These are phyloP conservation scores for Bertia moriformis DNA, from an alignment of 2,329 filamentous ascomycete genomes.

Conservation along the genomic window DNA sequence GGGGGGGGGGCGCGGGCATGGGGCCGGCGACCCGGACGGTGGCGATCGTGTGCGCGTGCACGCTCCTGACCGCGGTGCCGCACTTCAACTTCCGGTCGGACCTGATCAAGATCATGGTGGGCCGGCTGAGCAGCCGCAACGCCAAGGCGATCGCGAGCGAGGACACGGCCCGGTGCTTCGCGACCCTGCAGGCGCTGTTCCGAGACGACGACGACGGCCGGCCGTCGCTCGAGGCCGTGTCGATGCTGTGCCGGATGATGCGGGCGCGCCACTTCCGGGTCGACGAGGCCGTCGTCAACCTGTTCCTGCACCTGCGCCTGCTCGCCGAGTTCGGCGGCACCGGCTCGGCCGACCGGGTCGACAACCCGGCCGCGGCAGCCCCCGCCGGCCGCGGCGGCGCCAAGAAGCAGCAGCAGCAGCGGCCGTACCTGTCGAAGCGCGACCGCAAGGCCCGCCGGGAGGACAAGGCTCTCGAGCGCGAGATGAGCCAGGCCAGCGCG, in stretches of 20 bases:
- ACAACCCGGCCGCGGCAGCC: slow-evolving; percentile 22
- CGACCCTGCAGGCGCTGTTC: slow-evolving; percentile 71
- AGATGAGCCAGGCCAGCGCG: slow-evolving; percentile 85
- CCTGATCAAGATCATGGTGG: slow-evolving; percentile 71
- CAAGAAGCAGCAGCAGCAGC: slow-evolving; percentile 56
- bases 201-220: slow-evolving; percentile 78
- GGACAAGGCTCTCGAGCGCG: slow-evolving; percentile 75
- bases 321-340: slow-evolving; percentile 78
- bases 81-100: slow-evolving; percentile 96
- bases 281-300: slow-evolving; percentile 74
- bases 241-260: slow-evolving; percentile 86
- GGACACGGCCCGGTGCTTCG: slow-evolving; percentile 64
- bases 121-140: slow-evolving; percentile 61
- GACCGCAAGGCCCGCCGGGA: slow-evolving; percentile 73
- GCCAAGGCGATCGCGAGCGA: slow-evolving; percentile 16
- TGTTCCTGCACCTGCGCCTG: slow-evolving; percentile 77
- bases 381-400: slow-evolving; percentile 12
- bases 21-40: slow-evolving; percentile 32
- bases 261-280: slow-evolving; percentile 70
- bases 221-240: slow-evolving; percentile 73
- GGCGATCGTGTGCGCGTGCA: slow-evolving; percentile 75
- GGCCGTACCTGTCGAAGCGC: slow-evolving; percentile 78
- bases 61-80: slow-evolving; percentile 64
- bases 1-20: slow-evolving; percentile 22
- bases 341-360: slow-evolving; percentile 64